Evolutionary conservation across 2,329 filamentous ascomycete genomes (phyloP).

Genomic region (Xylaria sp.): DNA sequence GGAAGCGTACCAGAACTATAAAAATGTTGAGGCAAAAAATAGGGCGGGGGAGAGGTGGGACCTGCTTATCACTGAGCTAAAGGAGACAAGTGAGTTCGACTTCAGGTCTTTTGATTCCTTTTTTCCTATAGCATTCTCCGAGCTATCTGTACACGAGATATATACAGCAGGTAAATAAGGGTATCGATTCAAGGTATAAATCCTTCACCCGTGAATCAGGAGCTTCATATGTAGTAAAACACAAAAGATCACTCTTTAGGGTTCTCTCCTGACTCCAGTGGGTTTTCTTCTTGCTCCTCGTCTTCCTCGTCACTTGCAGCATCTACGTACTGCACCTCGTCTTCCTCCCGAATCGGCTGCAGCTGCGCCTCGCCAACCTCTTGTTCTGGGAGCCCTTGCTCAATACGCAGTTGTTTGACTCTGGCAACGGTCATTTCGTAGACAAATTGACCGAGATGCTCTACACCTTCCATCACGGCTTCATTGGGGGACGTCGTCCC

Average conservation of each 20-base stretch:
- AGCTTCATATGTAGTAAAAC: neutral
- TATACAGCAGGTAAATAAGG: neutral
- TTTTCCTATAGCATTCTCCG: neutral
- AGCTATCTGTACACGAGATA: conserved; percentile 6
- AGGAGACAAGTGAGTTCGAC: neutral
- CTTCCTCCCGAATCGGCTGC: conserved; percentile 40
- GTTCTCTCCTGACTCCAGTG: conserved; percentile 18
- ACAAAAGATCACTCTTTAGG: conserved; percentile 13
- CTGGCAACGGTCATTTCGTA: conserved; percentile 86
- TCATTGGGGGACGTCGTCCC: conserved; percentile 59
- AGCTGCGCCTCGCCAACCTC: conserved; percentile 19
- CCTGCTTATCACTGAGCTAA: neutral
- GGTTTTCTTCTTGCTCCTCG: conserved; percentile 30
- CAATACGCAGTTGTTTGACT: conserved; percentile 55
- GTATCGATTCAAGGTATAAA: neutral
- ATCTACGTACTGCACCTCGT: conserved; percentile 36
- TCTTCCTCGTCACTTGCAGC: conserved; percentile 35
- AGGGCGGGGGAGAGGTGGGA: no score
- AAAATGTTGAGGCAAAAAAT: neutral
- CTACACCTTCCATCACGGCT: conserved; percentile 84
- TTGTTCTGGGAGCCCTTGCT: conserved; percentile 40
- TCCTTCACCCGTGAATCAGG: neutral
- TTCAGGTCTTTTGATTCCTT: neutral
- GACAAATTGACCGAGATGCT: conserved; percentile 95
- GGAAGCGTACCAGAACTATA: no score